These are phyloP conservation scores for Primulina huaijiensis DNA, from an alignment of 257 asterid genomes.

Conservation along the genomic window DNA sequence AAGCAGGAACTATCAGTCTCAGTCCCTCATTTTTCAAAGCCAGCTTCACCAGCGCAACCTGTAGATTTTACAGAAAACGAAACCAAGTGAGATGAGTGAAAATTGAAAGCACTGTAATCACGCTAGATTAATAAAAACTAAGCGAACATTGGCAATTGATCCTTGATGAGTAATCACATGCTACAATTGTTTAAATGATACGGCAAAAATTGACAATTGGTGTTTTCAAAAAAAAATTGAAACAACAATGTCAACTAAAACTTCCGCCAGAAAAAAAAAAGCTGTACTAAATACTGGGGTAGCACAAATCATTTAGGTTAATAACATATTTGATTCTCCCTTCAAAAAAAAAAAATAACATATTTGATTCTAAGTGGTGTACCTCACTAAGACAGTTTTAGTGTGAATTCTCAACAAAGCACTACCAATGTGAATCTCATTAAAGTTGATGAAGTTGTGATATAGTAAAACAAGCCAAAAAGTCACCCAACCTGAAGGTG, in stretches of 20 bases:
- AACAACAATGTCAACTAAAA: too few species aligned
- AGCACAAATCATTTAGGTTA: neutral
- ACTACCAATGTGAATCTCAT: neutral
- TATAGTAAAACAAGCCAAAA: neutral
- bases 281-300: constrained; percentile 5
- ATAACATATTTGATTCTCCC: constrained; percentile 3
- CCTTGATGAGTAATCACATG: neutral
- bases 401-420: neutral
- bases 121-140: neutral
- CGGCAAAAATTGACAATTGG: too few species aligned
- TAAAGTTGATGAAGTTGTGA: neutral
- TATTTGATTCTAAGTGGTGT: neutral
- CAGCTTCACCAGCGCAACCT: constrained; percentile 68
- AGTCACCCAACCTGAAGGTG: constrained; percentile 64
- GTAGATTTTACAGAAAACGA: constrained; percentile 16
- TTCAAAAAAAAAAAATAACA: too few species aligned
- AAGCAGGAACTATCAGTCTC: constrained; percentile 79
- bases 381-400: neutral
- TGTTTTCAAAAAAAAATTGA: too few species aligned
- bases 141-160: neutral
- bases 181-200: too few species aligned
- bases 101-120: neutral
- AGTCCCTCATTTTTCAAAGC: constrained; percentile 67
- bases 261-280: too few species aligned
- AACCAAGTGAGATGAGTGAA: constrained; percentile 21